Evolutionary conservation across 1,284 basidiomycete genomes (phyloP).

Genomic region (Pholiota adiposa): DNA sequence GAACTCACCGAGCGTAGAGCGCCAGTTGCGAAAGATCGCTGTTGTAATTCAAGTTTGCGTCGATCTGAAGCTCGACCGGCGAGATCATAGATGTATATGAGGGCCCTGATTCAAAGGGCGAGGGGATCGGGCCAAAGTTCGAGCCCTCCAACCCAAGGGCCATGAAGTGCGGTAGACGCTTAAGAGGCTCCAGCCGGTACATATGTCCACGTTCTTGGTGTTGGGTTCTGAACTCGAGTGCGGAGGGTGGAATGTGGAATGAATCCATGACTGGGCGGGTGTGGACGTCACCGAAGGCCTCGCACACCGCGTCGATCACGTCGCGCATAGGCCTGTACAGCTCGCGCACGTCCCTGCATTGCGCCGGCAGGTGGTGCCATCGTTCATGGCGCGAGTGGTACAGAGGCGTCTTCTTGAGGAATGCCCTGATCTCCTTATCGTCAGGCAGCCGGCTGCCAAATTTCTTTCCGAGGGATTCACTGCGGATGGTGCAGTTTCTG

Average conservation of each 20-base stretch:
- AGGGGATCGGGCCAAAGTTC: neutral
- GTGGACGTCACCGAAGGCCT: neutral
- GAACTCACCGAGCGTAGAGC: constrained; percentile 1
- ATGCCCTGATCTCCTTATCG: neutral
- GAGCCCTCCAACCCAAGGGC: neutral
- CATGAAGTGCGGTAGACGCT: neutral
- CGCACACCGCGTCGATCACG: constrained; percentile 14
- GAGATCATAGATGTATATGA: neutral
- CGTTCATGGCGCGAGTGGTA: neutral
- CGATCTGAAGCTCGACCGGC: neutral
- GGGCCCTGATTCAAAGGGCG: neutral
- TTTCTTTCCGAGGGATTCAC: neutral
- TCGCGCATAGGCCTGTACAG: constrained; percentile 15
- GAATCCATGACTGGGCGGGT: neutral
- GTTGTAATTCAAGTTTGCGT: neutral
- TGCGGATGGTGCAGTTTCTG: neutral
- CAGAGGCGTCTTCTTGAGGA: neutral
- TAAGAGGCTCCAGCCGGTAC: neutral
- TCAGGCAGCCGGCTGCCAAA: constrained; percentile 1
- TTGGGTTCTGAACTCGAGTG: neutral
- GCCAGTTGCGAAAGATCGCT: neutral
- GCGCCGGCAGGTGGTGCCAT: neutral
- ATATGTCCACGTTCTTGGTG: neutral
- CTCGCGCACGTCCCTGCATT: constrained; percentile 12
- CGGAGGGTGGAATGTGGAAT: too few species aligned